These are phyloP conservation scores for Zygosaccharomyces bisporus DNA, from an alignment of 805 yeast species.

Conservation along the genomic window DNA sequence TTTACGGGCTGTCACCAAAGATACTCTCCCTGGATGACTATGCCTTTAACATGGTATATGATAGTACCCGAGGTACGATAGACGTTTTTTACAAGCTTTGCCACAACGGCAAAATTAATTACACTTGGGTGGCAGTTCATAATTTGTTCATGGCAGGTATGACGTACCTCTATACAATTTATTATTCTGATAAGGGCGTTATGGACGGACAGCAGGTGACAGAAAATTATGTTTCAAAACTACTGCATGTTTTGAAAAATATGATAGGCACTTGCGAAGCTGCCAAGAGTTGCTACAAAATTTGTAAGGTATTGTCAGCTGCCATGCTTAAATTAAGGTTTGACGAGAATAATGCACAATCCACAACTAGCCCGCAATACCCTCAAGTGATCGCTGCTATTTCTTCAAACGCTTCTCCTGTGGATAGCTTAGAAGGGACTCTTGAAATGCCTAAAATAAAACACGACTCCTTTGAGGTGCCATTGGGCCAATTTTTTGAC, in stretches of 20 bases:
- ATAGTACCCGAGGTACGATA: conserved; percentile 65
- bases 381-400: background rate
- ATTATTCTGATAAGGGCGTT: conserved; percentile 58
- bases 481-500: conserved; percentile 46
- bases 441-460: conserved; percentile 8
- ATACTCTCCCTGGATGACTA: conserved; percentile 49
- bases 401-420: conserved; percentile 5
- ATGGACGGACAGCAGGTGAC: conserved; percentile 45
- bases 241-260: conserved; percentile 55
- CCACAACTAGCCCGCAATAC: background rate
- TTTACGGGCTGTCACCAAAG: conserved; percentile 77
- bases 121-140: conserved; percentile 92
- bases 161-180: conserved; percentile 72
- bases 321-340: conserved; percentile 63
- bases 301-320: conserved; percentile 65
- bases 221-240: conserved; percentile 46
- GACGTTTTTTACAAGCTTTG: conserved; percentile 57
- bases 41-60: conserved; percentile 55
- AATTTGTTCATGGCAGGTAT: conserved; percentile 87
- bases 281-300: conserved; percentile 65
- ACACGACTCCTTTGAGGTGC: conserved; percentile 14
- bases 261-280: conserved; percentile 73
- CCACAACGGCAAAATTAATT: conserved; percentile 59
- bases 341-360: conserved; percentile 12
- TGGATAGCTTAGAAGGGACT: conserved; percentile 9